These are phyloP conservation scores for Arbutus unedo DNA, from an alignment of 148 eudicot species.

Conservation along the genomic window DNA sequence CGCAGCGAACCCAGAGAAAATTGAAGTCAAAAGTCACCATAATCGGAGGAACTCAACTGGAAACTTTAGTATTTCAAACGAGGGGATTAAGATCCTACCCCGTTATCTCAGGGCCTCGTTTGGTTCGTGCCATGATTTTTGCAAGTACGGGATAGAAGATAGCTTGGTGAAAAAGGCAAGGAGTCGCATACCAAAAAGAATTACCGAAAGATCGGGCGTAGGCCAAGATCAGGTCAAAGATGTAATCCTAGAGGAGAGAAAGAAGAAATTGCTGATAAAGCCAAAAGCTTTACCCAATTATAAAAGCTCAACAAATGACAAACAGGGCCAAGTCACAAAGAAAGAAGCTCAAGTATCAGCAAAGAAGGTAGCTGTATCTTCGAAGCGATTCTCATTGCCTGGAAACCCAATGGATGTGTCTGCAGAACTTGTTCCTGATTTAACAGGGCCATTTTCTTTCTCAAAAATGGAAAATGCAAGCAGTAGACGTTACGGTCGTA, in stretches of 20 bases:
- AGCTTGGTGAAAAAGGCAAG: slow-evolving; percentile 29
- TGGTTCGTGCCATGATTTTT: slow-evolving; percentile 79
- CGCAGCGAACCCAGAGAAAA: no score
- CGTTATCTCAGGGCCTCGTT: slow-evolving; percentile 54
- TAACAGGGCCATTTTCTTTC: slow-evolving; percentile 19
- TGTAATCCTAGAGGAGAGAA: slow-evolving; percentile 20
- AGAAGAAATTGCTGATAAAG: slow-evolving; percentile 31
- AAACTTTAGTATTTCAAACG: slow-evolving; percentile 25
- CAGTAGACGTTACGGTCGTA: slow-evolving; percentile 20
- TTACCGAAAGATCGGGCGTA: slow-evolving; percentile 20
- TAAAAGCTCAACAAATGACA: background rate
- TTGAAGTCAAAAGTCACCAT: slow-evolving; percentile 12
- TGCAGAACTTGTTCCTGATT: slow-evolving; percentile 14
- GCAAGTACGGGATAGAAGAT: slow-evolving; percentile 55
- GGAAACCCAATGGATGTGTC: slow-evolving; percentile 12
- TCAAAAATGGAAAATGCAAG: slow-evolving; percentile 14
- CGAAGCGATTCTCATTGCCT: slow-evolving; percentile 9
- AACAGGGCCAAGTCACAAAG: background rate
- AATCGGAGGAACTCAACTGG: slow-evolving; percentile 25
- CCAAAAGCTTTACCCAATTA: slow-evolving; percentile 41
- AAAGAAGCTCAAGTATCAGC: slow-evolving; percentile 15
- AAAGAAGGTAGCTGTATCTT: slow-evolving; percentile 12
- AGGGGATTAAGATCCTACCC: slow-evolving; percentile 33
- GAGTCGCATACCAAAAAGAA: slow-evolving; percentile 25
- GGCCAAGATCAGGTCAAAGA: slow-evolving; percentile 13